These are phyloP conservation scores for Rhypophila decipiens DNA, from an alignment of 495 filamentous ascomycete species.

Conservation along the genomic window DNA sequence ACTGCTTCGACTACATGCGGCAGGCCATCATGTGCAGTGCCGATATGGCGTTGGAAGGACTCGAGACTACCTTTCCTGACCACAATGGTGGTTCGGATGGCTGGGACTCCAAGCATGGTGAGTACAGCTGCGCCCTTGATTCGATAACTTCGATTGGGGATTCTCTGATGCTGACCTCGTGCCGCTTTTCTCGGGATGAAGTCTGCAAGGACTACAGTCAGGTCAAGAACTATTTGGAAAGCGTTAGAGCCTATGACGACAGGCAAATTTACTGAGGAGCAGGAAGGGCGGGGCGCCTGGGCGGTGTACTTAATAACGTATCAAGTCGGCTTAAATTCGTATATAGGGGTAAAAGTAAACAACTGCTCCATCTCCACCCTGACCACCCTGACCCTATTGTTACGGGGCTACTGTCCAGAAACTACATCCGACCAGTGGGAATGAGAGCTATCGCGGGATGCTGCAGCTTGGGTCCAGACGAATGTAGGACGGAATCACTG, in stretches of 20 bases:
- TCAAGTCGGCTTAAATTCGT: too few relatives aligned
- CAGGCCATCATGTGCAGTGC: slow-evolving; percentile 41
- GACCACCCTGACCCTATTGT: too few relatives aligned
- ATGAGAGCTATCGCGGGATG: too few relatives aligned
- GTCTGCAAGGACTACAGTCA: slow-evolving; percentile 36
- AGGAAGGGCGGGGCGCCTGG: too few relatives aligned
- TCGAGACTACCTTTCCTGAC: slow-evolving; percentile 40
- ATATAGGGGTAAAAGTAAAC: too few relatives aligned
- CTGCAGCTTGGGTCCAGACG: too few relatives aligned
- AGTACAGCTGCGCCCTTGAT: not conserved
- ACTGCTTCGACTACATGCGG: slow-evolving; percentile 45
- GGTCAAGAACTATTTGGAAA: slow-evolving; percentile 35
- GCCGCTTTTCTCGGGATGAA: slow-evolving; percentile 2
- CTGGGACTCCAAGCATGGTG: slow-evolving; percentile 42
- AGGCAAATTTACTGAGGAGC: slow-evolving; percentile 32
- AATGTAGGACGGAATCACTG: too few relatives aligned
- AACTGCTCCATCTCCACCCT: too few relatives aligned
- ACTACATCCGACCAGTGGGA: too few relatives aligned
- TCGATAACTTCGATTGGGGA: not conserved
- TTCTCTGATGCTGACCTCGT: too few relatives aligned
- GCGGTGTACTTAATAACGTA: too few relatives aligned
- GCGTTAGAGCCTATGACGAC: slow-evolving; percentile 42
- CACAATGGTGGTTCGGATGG: slow-evolving; percentile 41
- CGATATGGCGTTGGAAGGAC: slow-evolving; percentile 38
- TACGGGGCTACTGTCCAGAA: too few relatives aligned